These are phyloP conservation scores for Ceratobasidium sp. DNA, from an alignment of 1,284 basidiomycete species.

Conservation along the genomic window DNA sequence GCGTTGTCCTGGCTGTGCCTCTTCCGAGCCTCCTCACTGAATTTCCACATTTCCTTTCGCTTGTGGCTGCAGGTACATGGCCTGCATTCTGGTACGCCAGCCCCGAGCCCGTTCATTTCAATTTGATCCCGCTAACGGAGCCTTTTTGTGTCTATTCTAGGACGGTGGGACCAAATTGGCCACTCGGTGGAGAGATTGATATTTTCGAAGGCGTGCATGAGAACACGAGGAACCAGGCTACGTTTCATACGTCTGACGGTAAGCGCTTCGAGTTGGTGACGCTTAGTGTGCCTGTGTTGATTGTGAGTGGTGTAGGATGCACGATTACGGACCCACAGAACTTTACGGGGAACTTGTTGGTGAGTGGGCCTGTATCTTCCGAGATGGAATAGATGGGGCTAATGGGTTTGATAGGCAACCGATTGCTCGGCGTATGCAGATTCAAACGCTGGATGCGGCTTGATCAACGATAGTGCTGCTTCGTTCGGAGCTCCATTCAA, in stretches of 20 bases:
- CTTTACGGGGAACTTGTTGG: conserved; percentile 42
- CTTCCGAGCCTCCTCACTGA: neutral
- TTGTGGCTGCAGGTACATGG: conserved; percentile 71
- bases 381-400: neutral
- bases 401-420: neutral
- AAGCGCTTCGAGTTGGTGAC: conserved; percentile 45
- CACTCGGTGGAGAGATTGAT: conserved; percentile 48
- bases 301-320: conserved; percentile 16
- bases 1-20: neutral
- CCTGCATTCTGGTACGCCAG: conserved; percentile 69
- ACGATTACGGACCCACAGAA: conserved; percentile 39
- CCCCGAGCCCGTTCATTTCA: conserved; percentile 64
- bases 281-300: conserved; percentile 1
- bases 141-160: conserved; percentile 33
- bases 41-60: neutral
- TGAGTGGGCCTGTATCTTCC: neutral
- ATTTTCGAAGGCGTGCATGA: conserved; percentile 49
- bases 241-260: conserved; percentile 52
- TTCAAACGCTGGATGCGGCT: conserved; percentile 71
- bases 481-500: conserved; percentile 82
- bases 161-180: conserved; percentile 49
- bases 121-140: neutral
- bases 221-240: conserved; percentile 46
- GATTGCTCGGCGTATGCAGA: conserved; percentile 63
- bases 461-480: conserved; percentile 76